phyloP scores from a whole-genome alignment of 2,329 filamentous ascomycete species.

The Cryoendolithus antarcticus region DNA sequence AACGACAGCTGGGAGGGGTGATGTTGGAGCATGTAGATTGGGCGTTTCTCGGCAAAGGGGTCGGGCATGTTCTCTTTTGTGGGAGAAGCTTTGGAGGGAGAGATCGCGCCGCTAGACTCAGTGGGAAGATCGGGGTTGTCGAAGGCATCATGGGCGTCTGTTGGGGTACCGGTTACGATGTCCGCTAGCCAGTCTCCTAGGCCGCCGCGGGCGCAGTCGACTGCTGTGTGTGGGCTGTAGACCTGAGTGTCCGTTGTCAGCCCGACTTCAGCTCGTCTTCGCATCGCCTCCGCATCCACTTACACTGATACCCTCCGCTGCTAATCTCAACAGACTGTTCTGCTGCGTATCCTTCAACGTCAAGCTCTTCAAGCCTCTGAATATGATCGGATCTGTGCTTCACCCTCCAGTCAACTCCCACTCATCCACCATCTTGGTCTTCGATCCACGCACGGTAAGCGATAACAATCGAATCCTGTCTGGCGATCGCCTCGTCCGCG shows the following conservation, averaged over 20 bases:
- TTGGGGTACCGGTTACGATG: conserved; percentile 53
- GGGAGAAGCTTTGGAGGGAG: background rate
- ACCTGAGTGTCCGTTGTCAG: conserved; percentile 29
- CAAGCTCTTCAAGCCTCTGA: conserved; percentile 79
- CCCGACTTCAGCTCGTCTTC: too few relatives aligned
- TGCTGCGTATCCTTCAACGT: conserved; percentile 80
- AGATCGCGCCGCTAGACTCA: conserved; percentile 1
- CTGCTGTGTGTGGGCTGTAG: conserved; percentile 89
- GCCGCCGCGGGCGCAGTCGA: conserved; percentile 74
- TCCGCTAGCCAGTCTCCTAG: conserved; percentile 92
- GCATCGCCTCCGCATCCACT: too few relatives aligned
- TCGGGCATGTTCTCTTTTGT: conserved; percentile 3
- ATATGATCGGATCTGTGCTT: conserved; percentile 80
- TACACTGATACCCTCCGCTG: conserved; percentile 72
- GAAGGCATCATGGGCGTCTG: conserved; percentile 7
- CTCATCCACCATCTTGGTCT: background rate
- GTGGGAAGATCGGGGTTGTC: conserved; percentile 7
- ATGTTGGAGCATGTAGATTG: conserved; percentile 33
- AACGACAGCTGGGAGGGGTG: conserved; percentile 34
- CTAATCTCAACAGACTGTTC: conserved; percentile 66
- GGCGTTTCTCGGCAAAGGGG: conserved; percentile 23
- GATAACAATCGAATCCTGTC: conserved; percentile 66
- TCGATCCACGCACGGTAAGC: conserved; percentile 59
- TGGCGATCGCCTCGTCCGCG: conserved; percentile 73
- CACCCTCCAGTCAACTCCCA: conserved; percentile 11